Evolutionary conservation across 257 asterid species (phyloP), one percentile per base, ranked within the genome.

Genomic region (Fraxinus pennsylvanica): DNA sequence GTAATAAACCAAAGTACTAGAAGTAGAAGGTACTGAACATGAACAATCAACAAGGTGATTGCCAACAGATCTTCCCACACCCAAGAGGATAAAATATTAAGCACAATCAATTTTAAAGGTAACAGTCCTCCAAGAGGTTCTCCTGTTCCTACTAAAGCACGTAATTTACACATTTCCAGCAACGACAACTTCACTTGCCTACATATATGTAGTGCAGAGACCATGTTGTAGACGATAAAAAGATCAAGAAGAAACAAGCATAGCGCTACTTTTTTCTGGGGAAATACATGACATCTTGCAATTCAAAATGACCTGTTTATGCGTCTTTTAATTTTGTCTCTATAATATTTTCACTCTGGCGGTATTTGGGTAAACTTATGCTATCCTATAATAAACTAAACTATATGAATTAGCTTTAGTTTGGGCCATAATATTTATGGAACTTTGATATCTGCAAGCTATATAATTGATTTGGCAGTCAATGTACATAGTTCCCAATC

Each of bases 1-100:
- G 52, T 19, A 54, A 30, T 30, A 15, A 17, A 50, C 75, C 21
- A 43, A 70, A 41, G 27, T 63, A 75, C 74, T 38, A 47, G n/a
- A 68, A 19, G 47, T 67, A 35, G 76, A 45, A 33, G 10, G 80
- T 8, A 70, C 70, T 61, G 43, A 70, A 52, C 9, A 74, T 22
- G 32, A 72, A 36, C 17, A 66, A 50, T 6, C 69, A 50, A 45
- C 1, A 4, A 72, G 36, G 27, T n/a, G 68, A 68, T 81, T 52
- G 22, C 68, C 41, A 68, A 41, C 33, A 39, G 50, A 65, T 67
- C 74, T 54, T 30, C 38, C 67, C 19, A 71, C 9, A 71, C 9
- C 74, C 50, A 39, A 39, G 68, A 70, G 27, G 3, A 36, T 21
- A 25, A 14, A 54, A 54, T 29, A 59, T 9, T 5, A 80, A 19